Percentiles rank a stretch among this genome's conserved stretches.
Evolutionary conservation across 2,329 filamentous ascomycete genomes (phyloP).

Genomic region (Penicillium concentricum): DNA sequence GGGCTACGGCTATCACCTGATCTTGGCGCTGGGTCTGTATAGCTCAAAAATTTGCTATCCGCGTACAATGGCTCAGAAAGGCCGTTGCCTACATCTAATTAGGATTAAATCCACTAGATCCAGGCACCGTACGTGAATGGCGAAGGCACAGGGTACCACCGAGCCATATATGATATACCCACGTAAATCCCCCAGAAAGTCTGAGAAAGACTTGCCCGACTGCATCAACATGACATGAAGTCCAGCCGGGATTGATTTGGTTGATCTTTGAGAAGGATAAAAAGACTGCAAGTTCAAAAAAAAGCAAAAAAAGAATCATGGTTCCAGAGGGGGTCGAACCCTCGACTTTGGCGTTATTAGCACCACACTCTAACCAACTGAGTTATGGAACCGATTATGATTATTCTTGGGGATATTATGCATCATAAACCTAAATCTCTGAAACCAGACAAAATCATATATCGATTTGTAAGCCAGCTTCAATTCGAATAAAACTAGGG

Average conservation of each 20-base stretch:
- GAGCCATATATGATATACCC: not conserved
- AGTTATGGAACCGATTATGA: conserved; percentile 8
- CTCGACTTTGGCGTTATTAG: conserved; percentile 4
- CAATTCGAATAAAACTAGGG: no score
- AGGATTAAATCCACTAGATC: not conserved
- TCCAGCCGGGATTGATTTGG: not conserved
- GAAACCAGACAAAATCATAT: no score
- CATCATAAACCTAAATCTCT: no score
- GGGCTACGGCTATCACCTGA: not conserved
- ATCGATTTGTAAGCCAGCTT: no score
- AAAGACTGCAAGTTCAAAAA: not conserved
- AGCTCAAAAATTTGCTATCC: not conserved
- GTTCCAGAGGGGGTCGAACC: conserved; percentile 5
- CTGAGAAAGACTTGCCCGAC: not conserved
- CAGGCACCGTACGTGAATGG: not conserved
- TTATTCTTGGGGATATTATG: no score
- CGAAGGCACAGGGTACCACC: not conserved
- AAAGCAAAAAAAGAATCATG: not conserved
- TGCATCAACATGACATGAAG: not conserved
- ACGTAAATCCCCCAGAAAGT: not conserved
- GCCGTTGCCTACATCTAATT: not conserved
- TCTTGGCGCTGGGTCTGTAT: not conserved
- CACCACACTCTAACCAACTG: conserved; percentile 3
- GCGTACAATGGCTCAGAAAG: not conserved
- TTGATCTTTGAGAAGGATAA: not conserved